Evolutionary conservation across 2,329 filamentous ascomycete species (phyloP), one percentile per base, ranked within the genome.

Genomic region (Ilyonectria destructans): DNA sequence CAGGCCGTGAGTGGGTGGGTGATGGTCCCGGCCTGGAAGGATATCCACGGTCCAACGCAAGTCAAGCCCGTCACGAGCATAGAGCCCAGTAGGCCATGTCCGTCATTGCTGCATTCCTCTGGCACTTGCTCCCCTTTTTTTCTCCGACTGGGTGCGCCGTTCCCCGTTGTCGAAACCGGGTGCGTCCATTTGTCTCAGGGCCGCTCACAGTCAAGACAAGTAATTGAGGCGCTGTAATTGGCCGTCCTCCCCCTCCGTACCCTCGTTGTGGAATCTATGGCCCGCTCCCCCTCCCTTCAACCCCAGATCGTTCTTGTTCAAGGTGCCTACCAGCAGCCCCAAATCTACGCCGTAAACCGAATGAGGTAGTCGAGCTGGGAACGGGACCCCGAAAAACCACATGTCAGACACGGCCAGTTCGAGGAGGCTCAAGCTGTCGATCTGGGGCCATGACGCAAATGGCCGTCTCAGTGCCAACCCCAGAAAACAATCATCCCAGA

Each of bases 181-280:
- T 33, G 49, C 33, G 15, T 52, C 49, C n/a, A n/a, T 23, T 45
- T 59, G 46, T 43, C 58, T 37, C 56, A 49, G 62, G 73, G 40
- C 40, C 17, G 40, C n/a, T 8, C 15, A 43, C 17, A 8, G 15
- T 43, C 7, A 8, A 43, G 40, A 17, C 17, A 43, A n/a, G 40
- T 43, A 75, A 75, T 74, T 68, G 54, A 49, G 10, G 57, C 10
- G 19, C 62, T 54, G 58, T 60, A 9, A 75, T 75, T 75, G 72
- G 74, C 49, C 58, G 43, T 46, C 40, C 26, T 55, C 62, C 60
- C 43, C 46, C 46, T 54, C 65, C 60, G 52, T 49, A 52, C 65
- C 10, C n/a, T 13, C 40, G 17, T 17, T 15, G 37, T 40, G 37
- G 37, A 17, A 40, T 43, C 37, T 70, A 54, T 71, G 71, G 45